These are phyloP conservation scores for Elsinoe perseae DNA, from an alignment of 2,329 filamentous ascomycete species.

Conservation along the genomic window DNA sequence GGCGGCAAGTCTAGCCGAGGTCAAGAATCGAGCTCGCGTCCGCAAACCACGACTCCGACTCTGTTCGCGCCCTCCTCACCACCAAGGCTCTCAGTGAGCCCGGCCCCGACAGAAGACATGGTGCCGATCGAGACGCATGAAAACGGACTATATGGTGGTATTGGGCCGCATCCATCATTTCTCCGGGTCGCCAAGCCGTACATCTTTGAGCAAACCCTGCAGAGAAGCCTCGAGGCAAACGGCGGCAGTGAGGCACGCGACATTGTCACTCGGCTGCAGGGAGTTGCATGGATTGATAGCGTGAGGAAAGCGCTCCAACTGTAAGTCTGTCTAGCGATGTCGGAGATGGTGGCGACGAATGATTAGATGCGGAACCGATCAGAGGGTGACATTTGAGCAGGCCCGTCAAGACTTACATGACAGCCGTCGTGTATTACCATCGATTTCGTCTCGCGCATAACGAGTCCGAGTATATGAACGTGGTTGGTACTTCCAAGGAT, in stretches of 20 bases:
- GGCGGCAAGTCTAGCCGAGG: constrained; percentile 1
- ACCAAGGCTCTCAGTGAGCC: background rate
- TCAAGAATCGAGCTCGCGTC: constrained; percentile 1
- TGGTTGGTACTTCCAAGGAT: constrained; percentile 31
- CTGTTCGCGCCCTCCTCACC: constrained; percentile 8
- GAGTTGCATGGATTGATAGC: constrained; percentile 80
- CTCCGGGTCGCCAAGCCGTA: constrained; percentile 65
- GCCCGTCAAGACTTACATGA: constrained; percentile 84
- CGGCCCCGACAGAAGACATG: constrained; percentile 6
- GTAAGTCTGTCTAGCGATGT: constrained; percentile 42
- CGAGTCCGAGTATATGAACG: constrained; percentile 76
- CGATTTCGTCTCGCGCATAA: constrained; percentile 80
- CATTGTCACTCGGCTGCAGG: constrained; percentile 72
- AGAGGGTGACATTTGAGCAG: constrained; percentile 36
- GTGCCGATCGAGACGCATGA: constrained; percentile 15
- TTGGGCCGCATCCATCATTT: constrained; percentile 54
- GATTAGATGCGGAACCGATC: background rate
- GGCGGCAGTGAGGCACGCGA: constrained; percentile 66
- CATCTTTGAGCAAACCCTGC: constrained; percentile 71
- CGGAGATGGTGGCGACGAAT: background rate
- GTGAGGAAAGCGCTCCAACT: constrained; percentile 71
- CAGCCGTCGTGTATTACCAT: constrained; percentile 87
- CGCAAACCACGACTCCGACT: background rate
- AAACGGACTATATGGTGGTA: constrained; percentile 12
- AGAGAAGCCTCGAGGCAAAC: constrained; percentile 61